A percentile compares a stretch with the other conserved stretches of the same genome.
These are phyloP conservation scores for Phytophthora hybrid DNA, from an alignment of 352 stramenopile genomes.

Conservation along the genomic window DNA sequence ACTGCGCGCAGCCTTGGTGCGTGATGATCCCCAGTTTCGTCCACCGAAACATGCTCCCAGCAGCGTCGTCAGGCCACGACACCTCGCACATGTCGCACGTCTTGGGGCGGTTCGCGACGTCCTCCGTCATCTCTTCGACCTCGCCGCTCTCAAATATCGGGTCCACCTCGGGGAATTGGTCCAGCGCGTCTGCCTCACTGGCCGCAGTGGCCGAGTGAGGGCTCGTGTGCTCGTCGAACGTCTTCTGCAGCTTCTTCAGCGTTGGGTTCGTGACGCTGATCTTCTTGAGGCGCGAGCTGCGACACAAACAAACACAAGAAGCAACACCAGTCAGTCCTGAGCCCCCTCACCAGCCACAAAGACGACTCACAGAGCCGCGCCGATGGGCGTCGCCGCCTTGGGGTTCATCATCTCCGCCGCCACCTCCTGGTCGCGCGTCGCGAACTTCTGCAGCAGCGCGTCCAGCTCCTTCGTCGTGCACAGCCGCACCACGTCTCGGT, in stretches of 20 bases:
- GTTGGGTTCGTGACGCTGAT: conserved; percentile 72
- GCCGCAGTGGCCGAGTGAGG: conserved; percentile 30
- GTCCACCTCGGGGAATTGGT: conserved; percentile 71
- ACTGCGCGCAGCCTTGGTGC: conserved; percentile 80
- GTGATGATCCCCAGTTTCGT: conserved; percentile 63
- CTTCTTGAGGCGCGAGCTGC: conserved; percentile 72
- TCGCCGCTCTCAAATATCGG: conserved; percentile 77
- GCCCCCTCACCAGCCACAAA: background rate
- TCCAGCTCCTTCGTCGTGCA: conserved; percentile 68
- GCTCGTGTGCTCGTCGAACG: conserved; percentile 67
- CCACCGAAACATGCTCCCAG: conserved; percentile 63
- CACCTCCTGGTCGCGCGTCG: conserved; percentile 61
- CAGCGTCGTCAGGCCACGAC: conserved; percentile 78
- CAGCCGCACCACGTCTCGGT: conserved; percentile 78
- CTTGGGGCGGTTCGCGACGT: conserved; percentile 17
- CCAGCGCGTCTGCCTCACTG: conserved; percentile 56
- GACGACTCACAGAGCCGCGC: conserved; percentile 58
- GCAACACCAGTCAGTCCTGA: background rate
- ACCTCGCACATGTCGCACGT: conserved; percentile 87
- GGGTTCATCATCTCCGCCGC: conserved; percentile 72
- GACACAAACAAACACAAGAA: background rate
- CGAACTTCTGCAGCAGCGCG: conserved; percentile 74
- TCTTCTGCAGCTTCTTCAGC: conserved; percentile 79
- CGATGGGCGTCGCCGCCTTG: conserved; percentile 62
- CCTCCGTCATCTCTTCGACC: conserved; percentile 55